Evolutionary conservation across 805 yeast genomes (phyloP).

Genomic region (Saccharomycopsis synnaedendra): DNA sequence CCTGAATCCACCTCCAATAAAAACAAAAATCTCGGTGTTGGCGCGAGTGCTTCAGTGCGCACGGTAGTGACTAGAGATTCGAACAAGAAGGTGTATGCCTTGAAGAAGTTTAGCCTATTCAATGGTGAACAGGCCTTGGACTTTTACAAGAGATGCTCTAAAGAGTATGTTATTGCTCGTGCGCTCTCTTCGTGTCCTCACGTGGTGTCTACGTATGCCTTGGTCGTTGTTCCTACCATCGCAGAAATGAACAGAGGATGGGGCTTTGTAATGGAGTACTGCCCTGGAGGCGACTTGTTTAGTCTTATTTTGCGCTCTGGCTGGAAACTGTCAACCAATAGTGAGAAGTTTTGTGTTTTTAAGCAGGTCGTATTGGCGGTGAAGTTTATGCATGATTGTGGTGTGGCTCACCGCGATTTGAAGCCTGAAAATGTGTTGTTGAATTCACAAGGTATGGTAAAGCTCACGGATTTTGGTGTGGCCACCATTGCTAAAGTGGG

Average conservation of each 20-base stretch:
- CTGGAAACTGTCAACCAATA: constrained; percentile 43
- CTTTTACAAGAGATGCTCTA: constrained; percentile 52
- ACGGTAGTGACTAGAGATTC: constrained; percentile 27
- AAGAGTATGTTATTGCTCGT: constrained; percentile 54
- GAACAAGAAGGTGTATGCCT: constrained; percentile 39
- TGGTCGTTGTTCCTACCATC: constrained; percentile 47
- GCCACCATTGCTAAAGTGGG: constrained; percentile 40
- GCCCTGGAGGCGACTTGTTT: constrained; percentile 78
- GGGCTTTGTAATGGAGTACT: constrained; percentile 93
- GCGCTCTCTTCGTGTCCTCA: constrained; percentile 45
- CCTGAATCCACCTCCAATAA: constrained; percentile 26
- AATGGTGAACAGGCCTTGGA: constrained; percentile 50
- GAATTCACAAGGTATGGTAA: constrained; percentile 44
- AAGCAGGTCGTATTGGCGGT: constrained; percentile 79
- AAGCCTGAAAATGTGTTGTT: constrained; percentile 90
- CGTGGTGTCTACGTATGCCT: constrained; percentile 41
- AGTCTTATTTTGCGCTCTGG: constrained; percentile 45
- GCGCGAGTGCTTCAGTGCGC: constrained; percentile 62
- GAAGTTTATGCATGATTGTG: constrained; percentile 57
- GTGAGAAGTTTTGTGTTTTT: constrained; percentile 59
- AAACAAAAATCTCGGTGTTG: constrained; percentile 49
- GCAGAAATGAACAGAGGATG: constrained; percentile 50
- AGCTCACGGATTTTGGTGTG: constrained; percentile 92
- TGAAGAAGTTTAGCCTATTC: constrained; percentile 53
- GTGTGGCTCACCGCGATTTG: constrained; percentile 88